Percentiles rank a stretch among this genome's conserved stretches.
Conservation (phyloP, 1,284 basidiomycete species). For the Apiotrichum siamense region DNA sequence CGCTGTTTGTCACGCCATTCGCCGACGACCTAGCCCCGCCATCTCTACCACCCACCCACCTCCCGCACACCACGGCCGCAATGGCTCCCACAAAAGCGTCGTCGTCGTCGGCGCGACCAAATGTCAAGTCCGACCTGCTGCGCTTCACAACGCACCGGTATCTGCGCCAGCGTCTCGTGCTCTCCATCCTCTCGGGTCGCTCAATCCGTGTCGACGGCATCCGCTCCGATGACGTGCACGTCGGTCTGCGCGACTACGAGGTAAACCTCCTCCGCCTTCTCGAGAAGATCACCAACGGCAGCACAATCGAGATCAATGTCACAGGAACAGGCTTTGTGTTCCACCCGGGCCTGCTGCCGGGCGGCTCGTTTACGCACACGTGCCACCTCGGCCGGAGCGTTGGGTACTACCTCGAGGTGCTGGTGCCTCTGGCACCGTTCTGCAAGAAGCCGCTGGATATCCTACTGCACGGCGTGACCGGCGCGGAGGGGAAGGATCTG, state of each 20-base stretch:
- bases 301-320: slow-evolving; percentile 90
- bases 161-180: slow-evolving; percentile 75
- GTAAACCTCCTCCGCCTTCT: slow-evolving; percentile 81
- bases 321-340: slow-evolving; percentile 91
- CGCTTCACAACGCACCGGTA: slow-evolving; percentile 70
- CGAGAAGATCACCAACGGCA: slow-evolving; percentile 92
- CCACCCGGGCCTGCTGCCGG: slow-evolving; percentile 85
- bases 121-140: slow-evolving; percentile 38
- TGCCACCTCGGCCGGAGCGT: slow-evolving; percentile 80
- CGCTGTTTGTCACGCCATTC: no score
- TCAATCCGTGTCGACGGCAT: slow-evolving; percentile 83
- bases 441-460: slow-evolving; percentile 79
- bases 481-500: slow-evolving; percentile 72
- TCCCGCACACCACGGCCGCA: no score
- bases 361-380: slow-evolving; percentile 75
- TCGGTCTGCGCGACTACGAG: slow-evolving; percentile 93
- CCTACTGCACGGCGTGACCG: slow-evolving; percentile 82
- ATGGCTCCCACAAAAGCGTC: background rate
- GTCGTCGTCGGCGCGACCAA: background rate
- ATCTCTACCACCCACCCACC: no score
- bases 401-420: slow-evolving; percentile 89
- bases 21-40: no score
- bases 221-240: slow-evolving; percentile 84
- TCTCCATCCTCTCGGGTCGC: slow-evolving; percentile 82
- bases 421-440: slow-evolving; percentile 87